phyloP scores from a whole-genome alignment of 441 rosid genomes.

The Erysimum cheiri region DNA sequence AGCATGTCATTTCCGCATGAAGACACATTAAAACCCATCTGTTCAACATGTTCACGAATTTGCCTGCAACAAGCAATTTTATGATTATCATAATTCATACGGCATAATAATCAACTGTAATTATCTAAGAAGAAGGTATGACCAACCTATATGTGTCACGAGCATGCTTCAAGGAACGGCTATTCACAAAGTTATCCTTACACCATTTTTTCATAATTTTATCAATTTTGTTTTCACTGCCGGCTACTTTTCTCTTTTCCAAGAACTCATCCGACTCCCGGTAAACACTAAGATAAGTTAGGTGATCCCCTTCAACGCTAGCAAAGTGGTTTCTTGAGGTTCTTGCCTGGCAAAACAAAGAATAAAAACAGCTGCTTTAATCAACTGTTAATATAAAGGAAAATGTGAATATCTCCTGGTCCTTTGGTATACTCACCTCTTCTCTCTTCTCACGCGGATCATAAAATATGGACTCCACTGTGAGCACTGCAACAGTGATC shows the following conservation, averaged over 20 bases:
- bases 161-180: constrained; percentile 82
- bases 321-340: constrained; percentile 73
- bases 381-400: constrained; percentile 16
- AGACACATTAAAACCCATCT: constrained; percentile 75
- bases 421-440: constrained; percentile 60
- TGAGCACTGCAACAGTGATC: constrained; percentile 90
- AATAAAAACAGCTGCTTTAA: constrained; percentile 18
- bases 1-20: constrained; percentile 85
- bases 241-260: constrained; percentile 61
- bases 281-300: constrained; percentile 78
- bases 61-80: constrained; percentile 62
- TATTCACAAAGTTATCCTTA: constrained; percentile 74
- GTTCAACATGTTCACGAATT: constrained; percentile 71
- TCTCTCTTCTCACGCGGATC: constrained; percentile 77
- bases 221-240: constrained; percentile 51
- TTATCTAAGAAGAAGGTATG: constrained; percentile 13
- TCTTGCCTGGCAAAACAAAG: constrained; percentile 61
- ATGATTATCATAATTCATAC: constrained; percentile 4
- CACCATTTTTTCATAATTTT: constrained; percentile 89
- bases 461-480: constrained; percentile 87
- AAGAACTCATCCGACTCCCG: constrained; percentile 71
- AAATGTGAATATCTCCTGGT: not conserved
- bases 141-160: constrained; percentile 76
- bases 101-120: constrained; percentile 6
- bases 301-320: constrained; percentile 91